Evolutionary conservation across 768 basidiomycete species (phyloP).

Genomic region (Neoboletus brunneissimus): DNA sequence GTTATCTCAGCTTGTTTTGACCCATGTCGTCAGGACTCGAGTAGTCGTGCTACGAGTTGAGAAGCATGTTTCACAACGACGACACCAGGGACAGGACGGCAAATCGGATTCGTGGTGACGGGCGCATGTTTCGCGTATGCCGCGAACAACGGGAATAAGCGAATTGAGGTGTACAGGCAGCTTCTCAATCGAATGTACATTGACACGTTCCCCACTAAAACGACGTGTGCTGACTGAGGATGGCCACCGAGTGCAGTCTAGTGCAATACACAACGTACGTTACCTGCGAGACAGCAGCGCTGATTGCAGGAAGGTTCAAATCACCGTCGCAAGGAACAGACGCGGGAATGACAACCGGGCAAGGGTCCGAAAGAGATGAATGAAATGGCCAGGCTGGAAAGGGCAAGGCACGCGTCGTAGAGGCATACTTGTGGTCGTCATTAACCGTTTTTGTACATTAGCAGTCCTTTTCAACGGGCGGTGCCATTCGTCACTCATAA

Average conservation of each 20-base stretch:
- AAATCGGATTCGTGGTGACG: neutral
- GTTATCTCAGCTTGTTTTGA: neutral
- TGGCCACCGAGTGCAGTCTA: neutral
- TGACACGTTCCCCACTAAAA: neutral
- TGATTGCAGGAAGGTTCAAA: neutral
- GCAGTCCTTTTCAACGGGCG: neutral
- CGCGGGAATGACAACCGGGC: neutral
- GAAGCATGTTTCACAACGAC: neutral
- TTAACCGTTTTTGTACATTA: neutral
- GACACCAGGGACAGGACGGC: neutral
- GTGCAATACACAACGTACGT: neutral
- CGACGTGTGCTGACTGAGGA: neutral
- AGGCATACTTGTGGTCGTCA: neutral
- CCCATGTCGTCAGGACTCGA: no score
- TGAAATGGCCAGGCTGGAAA: neutral
- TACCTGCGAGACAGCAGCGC: neutral
- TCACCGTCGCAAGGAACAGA: constrained; percentile 6
- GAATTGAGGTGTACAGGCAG: neutral
- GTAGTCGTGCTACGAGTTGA: no score
- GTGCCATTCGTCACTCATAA: constrained; percentile 9
- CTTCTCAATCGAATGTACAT: neutral
- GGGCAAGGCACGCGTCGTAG: neutral
- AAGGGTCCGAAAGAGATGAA: neutral
- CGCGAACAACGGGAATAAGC: neutral
- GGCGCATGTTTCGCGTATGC: neutral